phyloP scores from a whole-genome alignment of 208 protist genomes.

The Polymyxa betae region DNA sequence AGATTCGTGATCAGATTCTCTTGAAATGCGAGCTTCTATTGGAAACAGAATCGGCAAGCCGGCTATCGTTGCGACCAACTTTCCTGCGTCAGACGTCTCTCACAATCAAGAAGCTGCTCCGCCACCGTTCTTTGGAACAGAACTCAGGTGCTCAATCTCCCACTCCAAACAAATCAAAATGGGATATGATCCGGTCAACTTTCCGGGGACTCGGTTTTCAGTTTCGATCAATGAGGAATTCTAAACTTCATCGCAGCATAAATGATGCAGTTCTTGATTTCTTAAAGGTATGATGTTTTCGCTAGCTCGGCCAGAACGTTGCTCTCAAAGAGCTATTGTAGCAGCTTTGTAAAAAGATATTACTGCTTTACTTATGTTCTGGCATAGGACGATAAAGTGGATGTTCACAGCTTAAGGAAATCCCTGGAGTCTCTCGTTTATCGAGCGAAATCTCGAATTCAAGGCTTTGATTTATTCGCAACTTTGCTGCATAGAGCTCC shows the following conservation, averaged over 20 bases:
- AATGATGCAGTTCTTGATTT: slow-evolving; percentile 38
- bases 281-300: not conserved
- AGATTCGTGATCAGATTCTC: not conserved
- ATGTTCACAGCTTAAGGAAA: not conserved
- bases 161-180: not conserved
- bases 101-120: not conserved
- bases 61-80: not conserved
- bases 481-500: not conserved
- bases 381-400: not conserved
- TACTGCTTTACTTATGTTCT: not conserved
- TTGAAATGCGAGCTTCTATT: slow-evolving; percentile 1
- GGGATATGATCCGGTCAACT: not conserved
- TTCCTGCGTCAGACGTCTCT: not conserved
- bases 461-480: slow-evolving; percentile 22
- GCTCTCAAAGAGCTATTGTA: too few relatives aligned
- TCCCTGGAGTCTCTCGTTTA: slow-evolving; percentile 18
- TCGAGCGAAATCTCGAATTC: not conserved
- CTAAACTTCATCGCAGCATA: slow-evolving; percentile 1
- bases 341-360: not conserved
- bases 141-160: not conserved
- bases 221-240: slow-evolving; percentile 28
- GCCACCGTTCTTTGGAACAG: not conserved
- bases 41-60: slow-evolving; percentile 4
- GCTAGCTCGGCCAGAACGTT: too few relatives aligned
- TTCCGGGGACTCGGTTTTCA: not conserved